Base-by-base conservation (phyloP, 2,329 filamentous ascomycete species). In the Monosporascus sp. region DNA sequence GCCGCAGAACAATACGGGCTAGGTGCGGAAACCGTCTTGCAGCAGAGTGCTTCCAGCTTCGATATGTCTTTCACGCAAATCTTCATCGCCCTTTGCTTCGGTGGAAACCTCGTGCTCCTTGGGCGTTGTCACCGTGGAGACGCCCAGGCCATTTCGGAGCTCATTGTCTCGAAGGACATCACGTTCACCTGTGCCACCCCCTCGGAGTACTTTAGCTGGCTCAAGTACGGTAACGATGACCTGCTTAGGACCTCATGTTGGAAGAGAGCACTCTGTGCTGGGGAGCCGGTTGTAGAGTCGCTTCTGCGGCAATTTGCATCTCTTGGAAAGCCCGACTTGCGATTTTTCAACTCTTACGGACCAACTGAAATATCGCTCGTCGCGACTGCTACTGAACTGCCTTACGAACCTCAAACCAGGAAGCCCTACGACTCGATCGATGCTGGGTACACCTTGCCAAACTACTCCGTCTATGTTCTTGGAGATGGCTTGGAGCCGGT, bases 381-480 rank as follows among this genome's bases (percentile, higher is more conserved):
- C 26, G 37, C 54, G 6, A 50, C 49, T 7, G 31, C 24, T n/a
- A 41, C 43, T 24, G 51, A 51, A 18, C 17, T 54, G 2, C n/a
- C 38, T 8, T 51, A 26, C 24, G 24, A 26, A 26, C 24, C 24
- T 26, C 24, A 26, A 6, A 51, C 18, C 9, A 20, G n/a, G 15
- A 45, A 20, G 20, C 45, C 15, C 43, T 43, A 48, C 18, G 44
- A 20, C 11, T 28, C 2, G 3, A 41, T 51, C 20, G 41, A 51
- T 35, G 54, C 50, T 7, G 54, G 54, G 11, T 7, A 35, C 24
- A 31, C 31, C n/a, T 28, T 51, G 15, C 51, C 54, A 1, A 71
- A 71, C 54, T 64, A 68, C 1, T 65, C 70, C 1, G 58, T 75
- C 2, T 78, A 75, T 53, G 67, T 80, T 15, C 62, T 78, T 2